Evolutionary conservation across 2,329 filamentous ascomycete species (phyloP).

Genomic region (Stachybotrys chlorohalonatus): DNA sequence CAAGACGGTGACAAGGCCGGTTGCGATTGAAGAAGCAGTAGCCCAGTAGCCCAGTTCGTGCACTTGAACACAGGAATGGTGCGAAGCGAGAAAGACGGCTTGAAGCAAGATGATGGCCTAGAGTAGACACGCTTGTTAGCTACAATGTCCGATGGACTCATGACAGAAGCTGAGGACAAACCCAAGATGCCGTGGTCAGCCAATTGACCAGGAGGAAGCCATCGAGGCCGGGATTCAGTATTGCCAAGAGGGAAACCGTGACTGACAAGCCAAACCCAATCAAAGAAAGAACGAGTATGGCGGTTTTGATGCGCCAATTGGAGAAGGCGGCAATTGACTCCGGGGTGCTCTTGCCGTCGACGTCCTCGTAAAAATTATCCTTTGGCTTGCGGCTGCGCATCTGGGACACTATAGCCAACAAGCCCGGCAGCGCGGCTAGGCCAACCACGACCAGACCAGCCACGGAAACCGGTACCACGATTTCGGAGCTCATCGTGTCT

Average conservation of each 20-base stretch:
- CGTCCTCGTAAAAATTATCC: slow-evolving; percentile 53
- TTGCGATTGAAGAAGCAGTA: slow-evolving; percentile 35
- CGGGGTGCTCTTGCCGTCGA: slow-evolving; percentile 59
- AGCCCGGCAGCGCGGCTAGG: slow-evolving; percentile 27
- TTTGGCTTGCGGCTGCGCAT: slow-evolving; percentile 23
- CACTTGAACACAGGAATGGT: slow-evolving; percentile 39
- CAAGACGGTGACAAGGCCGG: slow-evolving; percentile 32
- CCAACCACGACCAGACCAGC: slow-evolving; percentile 23
- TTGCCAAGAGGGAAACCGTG: slow-evolving; percentile 42
- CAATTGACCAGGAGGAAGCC: slow-evolving; percentile 45
- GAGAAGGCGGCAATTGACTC: slow-evolving; percentile 56
- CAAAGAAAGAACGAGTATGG: slow-evolving; percentile 44
- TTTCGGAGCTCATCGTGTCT: neutral
- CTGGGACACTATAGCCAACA: slow-evolving; percentile 23
- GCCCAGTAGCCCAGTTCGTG: slow-evolving; percentile 45
- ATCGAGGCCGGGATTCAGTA: slow-evolving; percentile 21
- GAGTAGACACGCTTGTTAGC: neutral
- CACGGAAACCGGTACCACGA: slow-evolving; percentile 17
- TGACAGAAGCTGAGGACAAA: slow-evolving; percentile 28
- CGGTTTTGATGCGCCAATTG: slow-evolving; percentile 44
- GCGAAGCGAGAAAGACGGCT: slow-evolving; percentile 36
- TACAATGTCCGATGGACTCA: neutral
- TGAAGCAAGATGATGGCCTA: slow-evolving; percentile 46
- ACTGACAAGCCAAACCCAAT: slow-evolving; percentile 47
- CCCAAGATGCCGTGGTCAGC: slow-evolving; percentile 54